A percentile compares a stretch with the other conserved stretches of the same genome.
Evolutionary conservation across 2,329 filamentous ascomycete species (phyloP).

Genomic region (Apiospora kogelbergensis): DNA sequence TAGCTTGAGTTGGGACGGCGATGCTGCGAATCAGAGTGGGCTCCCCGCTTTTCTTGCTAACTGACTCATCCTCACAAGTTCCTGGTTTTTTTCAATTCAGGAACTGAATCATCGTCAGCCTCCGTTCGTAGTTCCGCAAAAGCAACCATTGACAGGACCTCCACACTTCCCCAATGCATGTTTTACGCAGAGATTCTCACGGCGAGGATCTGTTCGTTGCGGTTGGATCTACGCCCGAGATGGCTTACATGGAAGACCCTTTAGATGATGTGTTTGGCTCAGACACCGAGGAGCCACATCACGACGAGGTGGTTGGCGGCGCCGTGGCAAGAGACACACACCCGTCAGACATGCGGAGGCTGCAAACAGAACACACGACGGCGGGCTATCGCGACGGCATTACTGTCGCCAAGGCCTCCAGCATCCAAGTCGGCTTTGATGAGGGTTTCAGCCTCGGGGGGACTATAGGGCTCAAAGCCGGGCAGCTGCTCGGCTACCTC

Average conservation of each 20-base stretch:
- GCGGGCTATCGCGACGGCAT: slow-evolving; percentile 91
- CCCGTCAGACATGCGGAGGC: slow-evolving; percentile 67
- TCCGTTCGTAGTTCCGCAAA: background rate
- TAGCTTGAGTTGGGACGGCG: background rate
- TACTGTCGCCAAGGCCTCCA: slow-evolving; percentile 68
- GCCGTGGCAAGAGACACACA: slow-evolving; percentile 29
- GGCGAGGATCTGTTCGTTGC: slow-evolving; percentile 17
- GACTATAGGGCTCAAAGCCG: slow-evolving; percentile 71
- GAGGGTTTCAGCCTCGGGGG: slow-evolving; percentile 86
- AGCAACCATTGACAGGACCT: background rate
- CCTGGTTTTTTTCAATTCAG: background rate
- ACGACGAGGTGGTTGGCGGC: slow-evolving; percentile 11
- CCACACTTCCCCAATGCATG: slow-evolving; percentile 16
- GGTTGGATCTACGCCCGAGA: slow-evolving; percentile 2
- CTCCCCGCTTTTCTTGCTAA: background rate
- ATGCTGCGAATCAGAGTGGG: background rate
- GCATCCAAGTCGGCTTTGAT: slow-evolving; percentile 87
- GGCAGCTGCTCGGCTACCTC: slow-evolving; percentile 73
- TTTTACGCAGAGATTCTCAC: slow-evolving; percentile 14
- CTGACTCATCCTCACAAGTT: background rate
- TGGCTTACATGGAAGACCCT: slow-evolving; percentile 13
- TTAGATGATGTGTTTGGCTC: slow-evolving; percentile 17
- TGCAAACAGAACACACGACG: slow-evolving; percentile 76
- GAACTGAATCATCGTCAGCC: background rate
- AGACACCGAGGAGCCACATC: slow-evolving; percentile 14